These are phyloP conservation scores for Fusarium mexicanum DNA, from an alignment of 2,329 filamentous ascomycete species.

Conservation along the genomic window DNA sequence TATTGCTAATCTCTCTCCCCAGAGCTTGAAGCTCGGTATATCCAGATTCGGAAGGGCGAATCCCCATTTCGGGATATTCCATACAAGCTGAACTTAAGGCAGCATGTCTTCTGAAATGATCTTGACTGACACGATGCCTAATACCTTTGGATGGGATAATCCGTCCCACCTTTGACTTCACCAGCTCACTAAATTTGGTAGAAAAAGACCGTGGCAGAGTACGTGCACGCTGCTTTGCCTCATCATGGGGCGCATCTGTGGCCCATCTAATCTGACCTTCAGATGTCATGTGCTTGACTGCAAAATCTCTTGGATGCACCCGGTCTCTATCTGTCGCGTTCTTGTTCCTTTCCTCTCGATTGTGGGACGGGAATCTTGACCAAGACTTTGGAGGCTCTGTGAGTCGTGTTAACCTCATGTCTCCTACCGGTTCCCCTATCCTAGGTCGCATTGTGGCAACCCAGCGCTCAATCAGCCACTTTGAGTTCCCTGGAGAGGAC, in stretches of 20 bases:
- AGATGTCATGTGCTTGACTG: constrained; percentile 31
- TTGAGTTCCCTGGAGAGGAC: constrained; percentile 8
- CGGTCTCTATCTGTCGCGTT: constrained; percentile 37
- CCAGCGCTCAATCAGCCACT: constrained; percentile 36
- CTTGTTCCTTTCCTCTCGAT: constrained; percentile 43
- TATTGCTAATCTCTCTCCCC: constrained; percentile 30
- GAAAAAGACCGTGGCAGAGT: constrained; percentile 41
- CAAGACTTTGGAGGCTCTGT: constrained; percentile 45
- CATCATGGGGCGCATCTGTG: constrained; percentile 37
- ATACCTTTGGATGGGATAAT: constrained; percentile 7
- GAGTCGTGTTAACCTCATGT: neutral
- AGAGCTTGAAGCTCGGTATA: constrained; percentile 35
- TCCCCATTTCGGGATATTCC: constrained; percentile 41
- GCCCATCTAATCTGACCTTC: constrained; percentile 39
- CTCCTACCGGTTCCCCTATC: neutral
- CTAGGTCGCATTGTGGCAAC: constrained; percentile 25
- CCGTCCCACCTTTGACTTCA: constrained; percentile 34
- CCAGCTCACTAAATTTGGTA: constrained; percentile 43
- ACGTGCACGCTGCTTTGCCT: neutral
- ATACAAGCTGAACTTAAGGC: constrained; percentile 5
- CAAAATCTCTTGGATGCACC: constrained; percentile 46
- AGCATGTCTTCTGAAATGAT: neutral
- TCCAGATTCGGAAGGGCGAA: constrained; percentile 35
- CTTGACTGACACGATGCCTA: neutral
- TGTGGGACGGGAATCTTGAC: constrained; percentile 49